Conservation (phyloP, 1,284 basidiomycete genomes). For the Caloboletus firmus region DNA sequence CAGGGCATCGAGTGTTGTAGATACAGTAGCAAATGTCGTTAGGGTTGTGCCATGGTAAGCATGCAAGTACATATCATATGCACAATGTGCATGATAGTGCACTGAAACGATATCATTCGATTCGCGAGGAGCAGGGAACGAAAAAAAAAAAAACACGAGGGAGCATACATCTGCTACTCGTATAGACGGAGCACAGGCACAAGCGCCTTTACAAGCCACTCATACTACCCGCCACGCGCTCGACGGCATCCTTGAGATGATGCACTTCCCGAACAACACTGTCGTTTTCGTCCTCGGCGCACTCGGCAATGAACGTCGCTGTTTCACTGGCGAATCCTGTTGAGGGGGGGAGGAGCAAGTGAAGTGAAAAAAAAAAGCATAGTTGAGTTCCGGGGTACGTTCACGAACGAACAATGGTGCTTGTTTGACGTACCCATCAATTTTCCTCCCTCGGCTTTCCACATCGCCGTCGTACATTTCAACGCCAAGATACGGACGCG, state of each 20-base stretch:
- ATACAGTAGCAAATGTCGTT: too few species aligned
- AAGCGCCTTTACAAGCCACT: constrained; percentile 40
- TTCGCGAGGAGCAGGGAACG: too few species aligned
- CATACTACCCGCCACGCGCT: constrained; percentile 68
- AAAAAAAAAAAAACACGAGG: too few species aligned
- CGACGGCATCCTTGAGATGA: constrained; percentile 64
- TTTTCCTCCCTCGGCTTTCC: constrained; percentile 76
- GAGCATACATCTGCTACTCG: too few species aligned
- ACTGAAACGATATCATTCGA: too few species aligned
- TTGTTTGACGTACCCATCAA: constrained; percentile 54
- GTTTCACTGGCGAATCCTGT: constrained; percentile 74
- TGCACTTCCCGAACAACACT: constrained; percentile 67
- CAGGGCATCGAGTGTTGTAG: too few species aligned
- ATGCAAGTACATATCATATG: too few species aligned
- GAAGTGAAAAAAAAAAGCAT: background rate
- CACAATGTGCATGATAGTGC: too few species aligned
- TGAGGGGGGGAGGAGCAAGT: background rate
- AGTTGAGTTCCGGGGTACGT: background rate
- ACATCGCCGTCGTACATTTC: constrained; percentile 67
- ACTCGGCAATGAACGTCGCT: constrained; percentile 80
- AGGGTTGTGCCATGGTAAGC: too few species aligned
- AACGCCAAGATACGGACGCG: constrained; percentile 71
- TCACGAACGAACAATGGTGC: background rate
- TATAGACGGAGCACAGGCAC: too few species aligned
- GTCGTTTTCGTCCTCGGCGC: constrained; percentile 81